These are phyloP conservation scores for Binderoboletus segoi DNA, from an alignment of 1,284 basidiomycete genomes.

Conservation along the genomic window DNA sequence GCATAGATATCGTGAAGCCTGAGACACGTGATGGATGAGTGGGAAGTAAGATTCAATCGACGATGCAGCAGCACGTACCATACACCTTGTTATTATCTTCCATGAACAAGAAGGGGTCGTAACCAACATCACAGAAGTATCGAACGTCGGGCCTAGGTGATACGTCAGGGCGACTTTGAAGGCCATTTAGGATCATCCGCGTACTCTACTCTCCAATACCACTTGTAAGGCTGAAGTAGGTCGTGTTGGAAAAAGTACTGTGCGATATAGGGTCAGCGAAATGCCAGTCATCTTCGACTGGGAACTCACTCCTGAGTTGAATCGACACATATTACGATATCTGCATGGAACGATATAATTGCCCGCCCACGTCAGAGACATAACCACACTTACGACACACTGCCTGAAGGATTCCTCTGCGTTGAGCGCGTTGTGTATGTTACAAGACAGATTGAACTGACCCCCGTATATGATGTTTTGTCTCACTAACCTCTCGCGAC, in stretches of 20 bases:
- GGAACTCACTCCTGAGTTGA: slow-evolving; percentile 74
- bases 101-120: slow-evolving; percentile 84
- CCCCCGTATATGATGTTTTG: slow-evolving; percentile 75
- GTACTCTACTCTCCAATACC: slow-evolving; percentile 82
- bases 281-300: not conserved
- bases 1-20: slow-evolving; percentile 80
- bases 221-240: slow-evolving; percentile 70
- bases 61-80: slow-evolving; percentile 40
- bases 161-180: slow-evolving; percentile 2
- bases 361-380: not conserved
- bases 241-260: slow-evolving; percentile 82
- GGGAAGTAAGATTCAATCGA: not conserved
- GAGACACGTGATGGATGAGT: not conserved
- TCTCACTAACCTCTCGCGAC: slow-evolving; percentile 60
- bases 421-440: not conserved
- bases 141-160: slow-evolving; percentile 63
- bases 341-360: slow-evolving; percentile 31
- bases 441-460: slow-evolving; percentile 23
- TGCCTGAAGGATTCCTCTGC: slow-evolving; percentile 39
- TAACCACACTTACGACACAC: slow-evolving; percentile 48
- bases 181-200: slow-evolving; percentile 18
- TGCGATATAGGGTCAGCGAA: slow-evolving; percentile 9
- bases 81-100: slow-evolving; percentile 75
- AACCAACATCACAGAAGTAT: slow-evolving; percentile 76
- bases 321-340: slow-evolving; percentile 83